phyloP scores from a whole-genome alignment of 306 rosid genomes.

The Carpinus fangiana region DNA sequence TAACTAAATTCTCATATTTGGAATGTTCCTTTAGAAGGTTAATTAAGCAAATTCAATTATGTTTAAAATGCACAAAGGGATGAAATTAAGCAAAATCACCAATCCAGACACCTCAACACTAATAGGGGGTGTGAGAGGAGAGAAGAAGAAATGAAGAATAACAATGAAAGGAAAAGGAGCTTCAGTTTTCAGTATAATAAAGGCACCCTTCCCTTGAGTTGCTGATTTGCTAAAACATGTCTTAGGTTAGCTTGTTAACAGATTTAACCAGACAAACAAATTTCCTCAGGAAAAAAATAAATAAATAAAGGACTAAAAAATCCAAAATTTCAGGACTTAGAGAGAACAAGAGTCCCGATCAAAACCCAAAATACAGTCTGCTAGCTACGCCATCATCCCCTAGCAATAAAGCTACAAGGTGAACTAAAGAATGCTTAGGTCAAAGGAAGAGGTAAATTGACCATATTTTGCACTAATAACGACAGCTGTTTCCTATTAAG shows the following conservation, averaged over 20 bases:
- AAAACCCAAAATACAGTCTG: background rate
- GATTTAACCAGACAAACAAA: background rate
- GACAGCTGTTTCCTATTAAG: background rate
- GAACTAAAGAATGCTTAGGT: background rate
- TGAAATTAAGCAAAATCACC: background rate
- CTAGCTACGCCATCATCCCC: background rate
- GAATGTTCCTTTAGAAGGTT: constrained; percentile 1
- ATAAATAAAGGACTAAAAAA: too few relatives aligned
- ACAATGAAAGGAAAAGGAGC: background rate
- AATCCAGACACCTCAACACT: constrained; percentile 2
- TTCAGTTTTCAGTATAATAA: constrained; percentile 16
- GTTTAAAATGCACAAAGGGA: constrained; percentile 9
- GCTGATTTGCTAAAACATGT: background rate
- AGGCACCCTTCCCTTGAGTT: background rate
- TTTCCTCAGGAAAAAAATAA: background rate
- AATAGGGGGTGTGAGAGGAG: constrained; percentile 1
- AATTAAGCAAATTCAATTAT: constrained; percentile 6
- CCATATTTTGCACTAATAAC: background rate
- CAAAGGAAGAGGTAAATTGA: background rate
- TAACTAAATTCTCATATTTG: constrained; percentile 1
- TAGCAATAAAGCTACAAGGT: background rate
- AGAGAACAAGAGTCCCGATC: background rate
- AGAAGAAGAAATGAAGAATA: constrained; percentile 8
- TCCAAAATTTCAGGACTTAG: background rate
- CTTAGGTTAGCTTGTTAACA: background rate